Base-by-base conservation (phyloP, 1,284 basidiomycete genomes). In the Abortiporus biennis region DNA sequence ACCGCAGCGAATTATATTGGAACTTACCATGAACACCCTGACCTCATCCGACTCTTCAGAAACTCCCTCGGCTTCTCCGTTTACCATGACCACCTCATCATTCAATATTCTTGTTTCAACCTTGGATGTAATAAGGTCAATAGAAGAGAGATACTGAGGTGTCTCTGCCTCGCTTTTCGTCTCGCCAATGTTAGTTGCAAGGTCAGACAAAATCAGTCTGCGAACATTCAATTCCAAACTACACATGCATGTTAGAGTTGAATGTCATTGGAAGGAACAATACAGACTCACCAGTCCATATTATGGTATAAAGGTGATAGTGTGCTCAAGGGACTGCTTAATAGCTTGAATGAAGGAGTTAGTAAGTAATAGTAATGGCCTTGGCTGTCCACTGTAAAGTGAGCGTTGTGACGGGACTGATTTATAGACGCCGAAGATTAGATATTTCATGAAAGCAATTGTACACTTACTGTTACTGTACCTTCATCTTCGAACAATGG, bases 221-320 rank as follows among this genome's bases (percentile, higher is more conserved):
- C 85, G 87, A 42, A 92, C 81, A 62, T 89, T 85, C 15, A 87
- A 61, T 54, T 87, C 84, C 17, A 87, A 62, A 51, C 83, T 86
- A 45, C 4, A 22, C 21, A 3, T 13, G 30, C 43, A 17, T 38
- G 12, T 30, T n/a, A 30, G 16, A 38, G 15, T 22, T 19, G 27
- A n/a, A 9, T 19, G 40, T 40, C 13, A 5, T 11, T 11, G 6
- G 17, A 11, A 11, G 17, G 6, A 27, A 4, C 12, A 22, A 3
- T n/a, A 6, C 12, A 22, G 12, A 43, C 48, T 36, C 12, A 52
- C 54, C 54, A 54, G 40, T 54, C 53, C 54, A 56, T 56, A 29
- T n/a, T 40, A 27, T 6, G n/a, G 19, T n/a, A 36, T n/a, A n/a
- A n/a, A n/a, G n/a, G n/a, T n/a, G n/a, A n/a, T n/a, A n/a, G n/a